Base-by-base conservation (phyloP, 305 asterid species). In the Fraxinus sp. region DNA sequence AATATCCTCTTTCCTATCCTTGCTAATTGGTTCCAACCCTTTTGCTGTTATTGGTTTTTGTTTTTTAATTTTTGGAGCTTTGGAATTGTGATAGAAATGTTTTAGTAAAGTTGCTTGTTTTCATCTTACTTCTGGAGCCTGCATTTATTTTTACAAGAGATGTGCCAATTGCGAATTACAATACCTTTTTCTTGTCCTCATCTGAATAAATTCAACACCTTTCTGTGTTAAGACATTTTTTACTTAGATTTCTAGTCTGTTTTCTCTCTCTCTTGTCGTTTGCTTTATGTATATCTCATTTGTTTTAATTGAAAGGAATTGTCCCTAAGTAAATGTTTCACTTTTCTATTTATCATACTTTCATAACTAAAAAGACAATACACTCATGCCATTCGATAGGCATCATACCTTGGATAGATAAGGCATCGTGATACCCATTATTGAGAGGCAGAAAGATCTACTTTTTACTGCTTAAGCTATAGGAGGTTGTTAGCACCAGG, bases 221-320 rank as follows among this genome's bases (percentile, higher is more conserved):
- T 64, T 9, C 41, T 4, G 76, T 70, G 20, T 32, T 5, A 5
- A 5, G 22, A 70, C 36, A 32, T 11, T 78, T 68, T 78, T 76
- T 16, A 55, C 52, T 46, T 82, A 24, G 26, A 5, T 66, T 55
- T 32, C 75, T 79, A 13, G 82, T 68, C 72, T 24, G 55, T 16
- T 46, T 55, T 49, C 68, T 44, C 41, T 62, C 16, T 72, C 32
- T 39, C 10, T 73, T 7, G 18, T 32, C 37, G 18, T 46, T 1
- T 62, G 74, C 80, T 68, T 66, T 24, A 74, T 75, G 73, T 44
- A 80, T 71, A 74, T 37, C 32, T 77, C 79, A 10, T 37, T 68
- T 20, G 46, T 82, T 76, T 68, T 84, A 81, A 24, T 22, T 26
- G 52, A 28, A 74, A 59, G 37, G 35, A 30, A 70, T 14, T 32